phyloP scores from a whole-genome alignment of 1,284 basidiomycete genomes.

The Mycosarcoma maydis region DNA sequence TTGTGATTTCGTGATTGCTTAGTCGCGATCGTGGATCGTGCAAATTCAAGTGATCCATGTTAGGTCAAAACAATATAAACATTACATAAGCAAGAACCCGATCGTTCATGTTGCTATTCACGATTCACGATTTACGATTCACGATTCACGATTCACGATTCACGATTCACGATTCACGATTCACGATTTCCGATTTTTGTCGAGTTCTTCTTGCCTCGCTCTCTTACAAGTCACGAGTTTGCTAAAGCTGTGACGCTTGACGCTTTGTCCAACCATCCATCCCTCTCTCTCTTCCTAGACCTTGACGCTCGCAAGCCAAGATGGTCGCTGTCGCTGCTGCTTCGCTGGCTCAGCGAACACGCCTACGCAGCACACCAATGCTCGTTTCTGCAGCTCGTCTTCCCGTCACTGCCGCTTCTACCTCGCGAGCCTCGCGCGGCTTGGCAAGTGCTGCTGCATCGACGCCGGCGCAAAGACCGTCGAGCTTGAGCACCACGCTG shows the following conservation, averaged over 20 bases:
- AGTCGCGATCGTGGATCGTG: too few relatives aligned
- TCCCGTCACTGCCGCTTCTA: background rate
- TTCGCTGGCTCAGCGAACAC: conserved; percentile 22
- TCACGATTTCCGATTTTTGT: background rate
- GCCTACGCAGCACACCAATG: conserved; percentile 19
- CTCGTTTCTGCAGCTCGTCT: conserved; percentile 14
- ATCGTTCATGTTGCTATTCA: too few relatives aligned
- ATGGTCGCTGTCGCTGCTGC: conserved; percentile 27
- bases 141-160: too few relatives aligned
- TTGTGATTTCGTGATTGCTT: too few relatives aligned
- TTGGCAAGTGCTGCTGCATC: conserved; percentile 12
- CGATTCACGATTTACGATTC: too few relatives aligned
- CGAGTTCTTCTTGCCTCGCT: background rate
- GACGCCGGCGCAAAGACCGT: conserved; percentile 10
- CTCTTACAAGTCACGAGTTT: too few relatives aligned
- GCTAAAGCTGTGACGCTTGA: too few relatives aligned
- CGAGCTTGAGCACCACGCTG: conserved; percentile 14
- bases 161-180: too few relatives aligned
- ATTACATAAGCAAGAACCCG: too few relatives aligned
- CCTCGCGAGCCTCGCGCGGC: conserved; percentile 10
- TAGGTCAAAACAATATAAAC: too few relatives aligned
- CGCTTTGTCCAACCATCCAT: background rate
- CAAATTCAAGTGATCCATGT: too few relatives aligned
- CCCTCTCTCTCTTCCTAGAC: background rate
- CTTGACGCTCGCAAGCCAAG: background rate